Base-by-base conservation (phyloP, 1,139 yeast species). In the Geotrichum siamense region DNA sequence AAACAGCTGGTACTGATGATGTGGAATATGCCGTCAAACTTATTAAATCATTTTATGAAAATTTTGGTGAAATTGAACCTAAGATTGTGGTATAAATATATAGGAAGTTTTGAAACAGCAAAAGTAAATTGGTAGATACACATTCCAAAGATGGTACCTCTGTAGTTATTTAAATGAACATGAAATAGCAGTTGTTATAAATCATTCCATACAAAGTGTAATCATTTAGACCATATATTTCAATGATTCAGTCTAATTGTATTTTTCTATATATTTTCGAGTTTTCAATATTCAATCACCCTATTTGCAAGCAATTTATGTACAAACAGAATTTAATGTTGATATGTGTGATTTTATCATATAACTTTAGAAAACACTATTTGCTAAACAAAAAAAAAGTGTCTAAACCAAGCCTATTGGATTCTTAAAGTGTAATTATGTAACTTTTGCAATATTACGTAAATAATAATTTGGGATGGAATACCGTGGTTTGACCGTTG, bases 1-100 rank as follows among this genome's bases (percentile, higher is more conserved):
- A 91, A 64, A 89, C 95, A 2, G 91, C 94, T 31, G 96, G 96
- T 6, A 64, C 86, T 16, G 70, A 67, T 42, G 97, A 89, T 64
- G 70, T 89, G 30, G 78, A 70, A 37, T 71, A 72, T 51, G 76
- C 86, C 48, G 72, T 77, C 40, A 65, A 67, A 41, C 69, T 89
- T 52, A 85, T 83, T 60, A 70, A 67, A 53, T 69, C 76, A 16
- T 87, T 74, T 60, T 85, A 51, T 55, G 38, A 38, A 28, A 29
- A 27, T 8, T 38, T 12, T 29, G 25, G 19, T 6, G 41, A 38
- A 28, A n/a, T 38, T 15, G 41, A 38, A 21, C 28, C 28, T 21
- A 38, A 28, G 20, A 34, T 38, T 15, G 20, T 38, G 20, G 41
- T 38, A 15, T 33, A 38, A 20, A 29, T 27, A 9, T n/a, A 28